Base-by-base conservation (phyloP, 306 rosid genomes). In the Vigna angularis region DNA sequence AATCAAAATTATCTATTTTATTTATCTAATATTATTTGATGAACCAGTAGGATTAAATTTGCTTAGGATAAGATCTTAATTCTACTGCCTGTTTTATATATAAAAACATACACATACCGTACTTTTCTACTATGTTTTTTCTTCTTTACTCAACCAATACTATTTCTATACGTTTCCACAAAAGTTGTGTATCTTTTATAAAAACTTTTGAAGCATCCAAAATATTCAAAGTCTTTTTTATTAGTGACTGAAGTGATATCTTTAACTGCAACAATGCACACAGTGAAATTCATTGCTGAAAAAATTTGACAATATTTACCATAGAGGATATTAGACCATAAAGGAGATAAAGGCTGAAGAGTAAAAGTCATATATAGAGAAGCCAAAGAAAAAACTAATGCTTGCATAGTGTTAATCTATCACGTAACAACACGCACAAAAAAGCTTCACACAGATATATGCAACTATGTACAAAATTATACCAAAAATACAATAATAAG, bases 141-240 rank as follows among this genome's bases (percentile, higher is more conserved):
- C 38, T 9, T 63, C 1, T 4, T 20, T 18, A 4, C 20, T 18
- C 30, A 10, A 65, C 3, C 9, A 36, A 10, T 42, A 17, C 1
- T 42, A 17, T 11, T 12, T 38, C 50, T 2, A 38, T 65, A 17
- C 9, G 7, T 17, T 40, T 22, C 18, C 72, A 42, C 53, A 45
- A 42, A 45, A 66, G 72, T 52, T 66, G 22, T 30, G 49, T 18
- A 40, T 58, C 66, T 67, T 75, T 72, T 30, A 24, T 68, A 14
- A 49, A 70, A 10, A 50, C 52, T 70, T 81, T 69, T 28, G 49
- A 73, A 51, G 63, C 32, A 18, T 62, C 66, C 40, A 70, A 70
- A 74, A 3, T 66, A 62, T 62, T 47, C 78, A 76, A 82, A 70
- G 36, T 73, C 81, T 70, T 69, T 70, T 30, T 12, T 28, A 18